Evolutionary conservation across 139 green algal species (phyloP).

Genomic region (Chlorella sp.): DNA sequence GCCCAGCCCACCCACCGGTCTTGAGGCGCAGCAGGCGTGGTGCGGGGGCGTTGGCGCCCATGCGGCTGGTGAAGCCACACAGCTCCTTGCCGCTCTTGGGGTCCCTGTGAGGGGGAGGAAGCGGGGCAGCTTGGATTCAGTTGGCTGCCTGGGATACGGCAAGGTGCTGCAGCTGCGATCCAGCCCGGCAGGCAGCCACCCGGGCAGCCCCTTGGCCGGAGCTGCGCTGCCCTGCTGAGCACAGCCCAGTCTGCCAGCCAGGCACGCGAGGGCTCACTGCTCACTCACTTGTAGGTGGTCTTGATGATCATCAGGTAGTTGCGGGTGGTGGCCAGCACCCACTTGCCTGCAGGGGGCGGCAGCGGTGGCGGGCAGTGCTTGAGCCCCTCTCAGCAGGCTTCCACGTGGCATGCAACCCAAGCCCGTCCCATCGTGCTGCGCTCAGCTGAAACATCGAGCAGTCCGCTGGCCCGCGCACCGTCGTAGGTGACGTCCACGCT

Average conservation of each 20-base stretch:
- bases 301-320: slow-evolving; percentile 95
- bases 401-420: no score
- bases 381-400: neutral
- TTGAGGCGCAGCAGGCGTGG: slow-evolving; percentile 92
- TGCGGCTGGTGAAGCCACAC: slow-evolving; percentile 81
- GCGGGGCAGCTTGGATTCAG: no score
- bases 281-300: slow-evolving; percentile 76
- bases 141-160: no score
- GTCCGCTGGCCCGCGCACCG: slow-evolving; percentile 53
- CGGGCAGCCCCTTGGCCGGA: no score
- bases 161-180: no score
- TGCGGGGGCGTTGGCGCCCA: slow-evolving; percentile 68
- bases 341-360: slow-evolving; percentile 53
- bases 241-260: neutral
- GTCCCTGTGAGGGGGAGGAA: neutral
- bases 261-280: neutral
- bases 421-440: no score
- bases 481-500: slow-evolving; percentile 93
- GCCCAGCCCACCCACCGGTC: slow-evolving; percentile 47
- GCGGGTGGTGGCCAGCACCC: slow-evolving; percentile 93
- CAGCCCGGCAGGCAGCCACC: no score
- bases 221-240: no score
- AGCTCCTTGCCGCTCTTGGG: slow-evolving; percentile 63
- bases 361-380: neutral
- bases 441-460: neutral